These are phyloP conservation scores for Aspergillus fumigatiaffinis DNA, from an alignment of 2,329 filamentous ascomycete species.

Conservation along the genomic window DNA sequence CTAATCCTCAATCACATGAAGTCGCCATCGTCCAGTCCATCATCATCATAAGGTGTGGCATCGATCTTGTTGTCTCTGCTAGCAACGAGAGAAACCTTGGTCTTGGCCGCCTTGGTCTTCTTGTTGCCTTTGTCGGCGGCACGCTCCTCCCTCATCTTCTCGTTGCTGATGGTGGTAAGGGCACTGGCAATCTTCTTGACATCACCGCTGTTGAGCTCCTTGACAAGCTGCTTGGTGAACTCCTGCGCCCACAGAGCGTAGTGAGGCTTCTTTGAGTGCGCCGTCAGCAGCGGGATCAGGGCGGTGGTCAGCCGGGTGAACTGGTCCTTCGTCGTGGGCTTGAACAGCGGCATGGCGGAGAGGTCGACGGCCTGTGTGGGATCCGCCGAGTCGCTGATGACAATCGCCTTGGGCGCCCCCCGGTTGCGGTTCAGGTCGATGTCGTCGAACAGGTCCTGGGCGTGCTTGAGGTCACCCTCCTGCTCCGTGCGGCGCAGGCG, in stretches of 20 bases:
- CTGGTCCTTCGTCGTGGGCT: slow-evolving; percentile 79
- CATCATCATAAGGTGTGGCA: slow-evolving; percentile 74
- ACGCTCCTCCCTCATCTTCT: slow-evolving; percentile 99
- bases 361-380: slow-evolving; percentile 79
- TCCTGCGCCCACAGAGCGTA: slow-evolving; percentile 89
- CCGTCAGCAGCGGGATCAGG: slow-evolving; percentile 71
- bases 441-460: slow-evolving; percentile 82
- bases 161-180: slow-evolving; percentile 86
- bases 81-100: slow-evolving; percentile 75
- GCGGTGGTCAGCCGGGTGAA: slow-evolving; percentile 76
- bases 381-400: slow-evolving; percentile 65
- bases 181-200: slow-evolving; percentile 92
- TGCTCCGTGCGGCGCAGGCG: slow-evolving; percentile 76
- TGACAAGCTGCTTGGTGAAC: slow-evolving; percentile 79
- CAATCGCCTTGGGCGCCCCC: slow-evolving; percentile 60
- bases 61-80: slow-evolving; percentile 60
- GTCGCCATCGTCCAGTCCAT: slow-evolving; percentile 67
- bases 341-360: slow-evolving; percentile 75
- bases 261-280: slow-evolving; percentile 80
- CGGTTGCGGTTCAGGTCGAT: slow-evolving; percentile 66
- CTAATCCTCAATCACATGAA: slow-evolving; percentile 40
- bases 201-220: slow-evolving; percentile 84
- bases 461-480: slow-evolving; percentile 83
- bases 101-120: slow-evolving; percentile 96
- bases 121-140: slow-evolving; percentile 87